Conservation (phyloP, 2,329 filamentous ascomycete genomes). For the Fusarium scirpi region DNA sequence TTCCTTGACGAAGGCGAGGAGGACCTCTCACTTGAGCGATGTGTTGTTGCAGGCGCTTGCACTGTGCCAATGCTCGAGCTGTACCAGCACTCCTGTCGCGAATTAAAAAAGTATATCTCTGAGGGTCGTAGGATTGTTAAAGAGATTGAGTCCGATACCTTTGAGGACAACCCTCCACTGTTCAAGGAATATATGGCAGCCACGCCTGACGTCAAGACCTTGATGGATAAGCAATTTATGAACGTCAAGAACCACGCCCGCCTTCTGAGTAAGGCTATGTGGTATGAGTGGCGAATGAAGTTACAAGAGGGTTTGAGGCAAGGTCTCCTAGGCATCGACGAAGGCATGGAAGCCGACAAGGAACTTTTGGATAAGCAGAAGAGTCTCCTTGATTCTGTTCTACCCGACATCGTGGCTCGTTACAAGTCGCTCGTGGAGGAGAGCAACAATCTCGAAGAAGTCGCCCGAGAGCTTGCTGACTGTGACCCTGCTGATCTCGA, state of each 20-base stretch:
- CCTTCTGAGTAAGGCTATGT: conserved; percentile 91
- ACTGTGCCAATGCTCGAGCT: conserved; percentile 93
- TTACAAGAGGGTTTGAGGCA: conserved; percentile 84
- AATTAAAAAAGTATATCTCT: conserved; percentile 96
- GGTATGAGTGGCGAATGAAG: conserved; percentile 98
- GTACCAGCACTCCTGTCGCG: conserved; percentile 94
- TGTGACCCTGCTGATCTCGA: conserved; percentile 85
- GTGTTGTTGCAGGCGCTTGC: conserved; percentile 89
- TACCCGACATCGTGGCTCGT: conserved; percentile 74
- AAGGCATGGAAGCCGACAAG: conserved; percentile 82
- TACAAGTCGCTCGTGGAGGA: conserved; percentile 73
- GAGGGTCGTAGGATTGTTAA: conserved; percentile 91
- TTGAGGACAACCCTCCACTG: conserved; percentile 88
- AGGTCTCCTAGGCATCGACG: conserved; percentile 79
- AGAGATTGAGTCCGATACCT: conserved; percentile 89
- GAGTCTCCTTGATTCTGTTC: conserved; percentile 71
- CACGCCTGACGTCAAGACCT: conserved; percentile 80
- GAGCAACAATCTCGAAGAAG: conserved; percentile 74
- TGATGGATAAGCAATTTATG: conserved; percentile 98
- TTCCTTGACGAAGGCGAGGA: conserved; percentile 58
- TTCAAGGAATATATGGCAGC: conserved; percentile 93
- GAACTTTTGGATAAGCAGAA: conserved; percentile 75
- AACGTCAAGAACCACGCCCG: conserved; percentile 95
- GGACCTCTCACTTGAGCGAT: conserved; percentile 75
- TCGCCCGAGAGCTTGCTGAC: conserved; percentile 79